These are phyloP conservation scores for Cercospora brassicicola DNA, from an alignment of 2,329 filamentous ascomycete species.

Conservation along the genomic window DNA sequence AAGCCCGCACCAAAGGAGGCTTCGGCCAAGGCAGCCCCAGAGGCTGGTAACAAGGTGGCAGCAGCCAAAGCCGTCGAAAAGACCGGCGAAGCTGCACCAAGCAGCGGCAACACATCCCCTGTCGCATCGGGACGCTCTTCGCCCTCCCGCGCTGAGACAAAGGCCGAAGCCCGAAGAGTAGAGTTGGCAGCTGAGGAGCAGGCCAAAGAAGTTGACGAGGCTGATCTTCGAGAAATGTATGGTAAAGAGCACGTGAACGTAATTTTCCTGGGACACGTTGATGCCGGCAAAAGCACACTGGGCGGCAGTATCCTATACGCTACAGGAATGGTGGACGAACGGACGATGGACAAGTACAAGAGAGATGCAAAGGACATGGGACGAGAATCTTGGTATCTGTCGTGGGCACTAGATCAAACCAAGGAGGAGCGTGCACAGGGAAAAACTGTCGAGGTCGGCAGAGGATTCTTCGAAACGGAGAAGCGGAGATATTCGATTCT, in stretches of 20 bases:
- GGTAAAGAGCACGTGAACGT: constrained; percentile 94
- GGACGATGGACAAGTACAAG: constrained; percentile 98
- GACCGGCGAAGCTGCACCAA: constrained; percentile 68
- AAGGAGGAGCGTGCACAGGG: constrained; percentile 95
- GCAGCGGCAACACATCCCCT: constrained; percentile 71
- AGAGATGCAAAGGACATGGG: constrained; percentile 93
- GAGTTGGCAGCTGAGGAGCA: constrained; percentile 84
- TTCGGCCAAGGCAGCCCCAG: constrained; percentile 48
- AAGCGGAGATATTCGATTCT: constrained; percentile 95
- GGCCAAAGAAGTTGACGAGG: constrained; percentile 72
- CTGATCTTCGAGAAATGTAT: constrained; percentile 90
- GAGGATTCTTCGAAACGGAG: constrained; percentile 95
- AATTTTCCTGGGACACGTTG: constrained; percentile 97
- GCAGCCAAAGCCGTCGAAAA: constrained; percentile 91
- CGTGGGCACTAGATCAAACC: constrained; percentile 95
- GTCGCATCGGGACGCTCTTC: constrained; percentile 75
- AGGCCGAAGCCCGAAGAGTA: constrained; percentile 64
- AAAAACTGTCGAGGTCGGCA: constrained; percentile 95
- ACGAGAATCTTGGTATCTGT: constrained; percentile 97
- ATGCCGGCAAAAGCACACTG: constrained; percentile 95
- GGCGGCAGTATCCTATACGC: constrained; percentile 90
- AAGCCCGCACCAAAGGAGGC: constrained; percentile 41
- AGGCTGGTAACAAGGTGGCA: constrained; percentile 78
- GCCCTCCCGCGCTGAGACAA: constrained; percentile 56
- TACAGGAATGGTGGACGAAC: constrained; percentile 98